phyloP scores from a whole-genome alignment of 2,329 filamentous ascomycete genomes.

The Fusarium pininemorale region DNA sequence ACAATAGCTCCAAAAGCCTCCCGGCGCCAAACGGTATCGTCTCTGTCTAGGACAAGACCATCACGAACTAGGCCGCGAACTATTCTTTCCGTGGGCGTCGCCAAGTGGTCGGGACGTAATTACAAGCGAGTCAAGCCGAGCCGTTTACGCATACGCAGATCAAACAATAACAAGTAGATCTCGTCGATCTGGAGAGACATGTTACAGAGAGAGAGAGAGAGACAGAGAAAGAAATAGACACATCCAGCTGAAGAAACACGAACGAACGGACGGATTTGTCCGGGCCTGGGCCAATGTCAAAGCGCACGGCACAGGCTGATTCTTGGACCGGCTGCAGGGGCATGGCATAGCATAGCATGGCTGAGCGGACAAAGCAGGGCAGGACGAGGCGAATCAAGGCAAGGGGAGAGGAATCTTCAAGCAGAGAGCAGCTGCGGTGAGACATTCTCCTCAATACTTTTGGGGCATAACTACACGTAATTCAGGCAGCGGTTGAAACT shows the following conservation, averaged over 20 bases:
- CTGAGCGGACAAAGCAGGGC: background rate
- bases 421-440: constrained; percentile 5
- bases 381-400: background rate
- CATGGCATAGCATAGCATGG: background rate
- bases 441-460: constrained; percentile 2
- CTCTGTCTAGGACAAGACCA: background rate
- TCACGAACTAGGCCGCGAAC: background rate
- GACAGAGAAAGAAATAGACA: background rate
- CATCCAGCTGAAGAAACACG: background rate
- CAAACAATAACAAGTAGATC: too few relatives aligned
- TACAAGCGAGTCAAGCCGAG: background rate
- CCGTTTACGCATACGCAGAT: background rate
- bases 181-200: background rate
- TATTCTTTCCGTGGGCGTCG: background rate
- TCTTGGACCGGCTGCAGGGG: constrained; percentile 19
- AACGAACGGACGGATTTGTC: background rate
- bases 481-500: constrained; percentile 1
- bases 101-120: background rate
- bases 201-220: background rate
- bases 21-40: constrained; percentile 22
- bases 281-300: constrained; percentile 16
- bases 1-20: constrained; percentile 14
- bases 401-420: background rate
- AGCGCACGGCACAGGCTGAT: constrained; percentile 32
- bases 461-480: background rate